Percentiles rank a stretch among this genome's conserved stretches.
These are phyloP conservation scores for Melastoma malabathricum DNA, from an alignment of 345 rosid species.

Conservation along the genomic window DNA sequence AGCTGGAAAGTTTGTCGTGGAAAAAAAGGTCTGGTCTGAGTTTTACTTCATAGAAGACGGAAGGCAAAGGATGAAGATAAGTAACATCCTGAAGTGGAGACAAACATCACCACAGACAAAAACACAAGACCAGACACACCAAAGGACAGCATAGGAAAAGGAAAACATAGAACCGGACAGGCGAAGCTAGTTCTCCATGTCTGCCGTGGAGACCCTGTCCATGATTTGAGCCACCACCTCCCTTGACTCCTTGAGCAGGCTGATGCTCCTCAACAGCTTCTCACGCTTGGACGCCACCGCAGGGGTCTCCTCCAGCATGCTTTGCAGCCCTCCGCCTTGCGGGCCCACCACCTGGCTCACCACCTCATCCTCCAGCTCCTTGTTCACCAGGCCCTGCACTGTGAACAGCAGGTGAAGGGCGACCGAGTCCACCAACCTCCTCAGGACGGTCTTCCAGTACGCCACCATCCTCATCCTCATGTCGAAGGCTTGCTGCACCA, in stretches of 20 bases:
- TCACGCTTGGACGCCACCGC: conserved; percentile 7
- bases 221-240: conserved; percentile 11
- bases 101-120: too few relatives aligned
- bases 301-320: conserved; percentile 19
- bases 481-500: conserved; percentile 13
- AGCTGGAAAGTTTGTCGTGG: too few relatives aligned
- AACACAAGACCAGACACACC: too few relatives aligned
- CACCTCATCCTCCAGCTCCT: conserved; percentile 12
- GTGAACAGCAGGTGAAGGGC: conserved; percentile 11
- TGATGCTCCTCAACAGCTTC: conserved; percentile 14
- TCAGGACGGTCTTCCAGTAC: conserved; percentile 20
- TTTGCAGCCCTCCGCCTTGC: conserved; percentile 10
- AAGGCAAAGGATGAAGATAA: too few relatives aligned
- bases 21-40: too few relatives aligned
- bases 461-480: conserved; percentile 16
- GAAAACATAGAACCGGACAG: not conserved
- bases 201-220: conserved; percentile 5
- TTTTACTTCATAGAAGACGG: too few relatives aligned
- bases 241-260: conserved; percentile 14
- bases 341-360: conserved; percentile 11
- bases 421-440: conserved; percentile 18
- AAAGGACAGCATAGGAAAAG: too few relatives aligned
- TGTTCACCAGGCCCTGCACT: conserved; percentile 9
- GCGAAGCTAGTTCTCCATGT: not conserved
- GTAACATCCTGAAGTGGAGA: too few relatives aligned